Evolutionary conservation across 176 grass and related monocot species (phyloP).

Genomic region (Oryza officinalis): DNA sequence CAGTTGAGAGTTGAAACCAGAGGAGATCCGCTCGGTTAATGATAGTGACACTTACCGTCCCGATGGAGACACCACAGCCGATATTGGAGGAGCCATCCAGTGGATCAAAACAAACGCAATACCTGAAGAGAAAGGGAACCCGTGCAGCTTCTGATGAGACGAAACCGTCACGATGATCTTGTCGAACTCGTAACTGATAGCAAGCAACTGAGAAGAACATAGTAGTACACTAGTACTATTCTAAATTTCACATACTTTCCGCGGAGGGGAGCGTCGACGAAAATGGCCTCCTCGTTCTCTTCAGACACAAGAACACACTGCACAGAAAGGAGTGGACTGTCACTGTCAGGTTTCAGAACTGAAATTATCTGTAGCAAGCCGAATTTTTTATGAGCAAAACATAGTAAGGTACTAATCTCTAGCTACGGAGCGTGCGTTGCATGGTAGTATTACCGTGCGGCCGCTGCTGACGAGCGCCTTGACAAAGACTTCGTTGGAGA

Average conservation of each 20-base stretch:
- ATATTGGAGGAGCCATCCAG: slow-evolving; percentile 99
- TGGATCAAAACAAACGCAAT: slow-evolving; percentile 92
- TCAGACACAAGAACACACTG: slow-evolving; percentile 94
- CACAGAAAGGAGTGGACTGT: slow-evolving; percentile 3
- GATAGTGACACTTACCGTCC: slow-evolving; percentile 59
- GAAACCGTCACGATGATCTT: neutral
- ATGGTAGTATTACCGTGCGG: slow-evolving; percentile 73
- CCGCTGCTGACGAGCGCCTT: slow-evolving; percentile 95
- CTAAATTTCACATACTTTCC: slow-evolving; percentile 64
- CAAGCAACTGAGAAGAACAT: neutral
- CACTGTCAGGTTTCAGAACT: neutral
- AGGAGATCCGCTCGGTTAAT: neutral
- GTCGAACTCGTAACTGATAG: neutral
- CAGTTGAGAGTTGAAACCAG: neutral
- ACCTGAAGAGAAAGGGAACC: slow-evolving; percentile 39
- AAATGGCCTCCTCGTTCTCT: slow-evolving; percentile 92
- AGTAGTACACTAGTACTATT: neutral
- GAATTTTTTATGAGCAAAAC: neutral
- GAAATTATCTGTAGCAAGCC: neutral
- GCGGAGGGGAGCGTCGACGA: slow-evolving; percentile 70
- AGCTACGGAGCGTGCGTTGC: neutral
- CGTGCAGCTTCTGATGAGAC: neutral
- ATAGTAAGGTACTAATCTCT: neutral
- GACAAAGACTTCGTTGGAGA: slow-evolving; percentile 96
- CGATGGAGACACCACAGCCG: slow-evolving; percentile 92